phyloP scores from a whole-genome alignment of 345 rosid species.

The Streptanthus diversifolius region DNA sequence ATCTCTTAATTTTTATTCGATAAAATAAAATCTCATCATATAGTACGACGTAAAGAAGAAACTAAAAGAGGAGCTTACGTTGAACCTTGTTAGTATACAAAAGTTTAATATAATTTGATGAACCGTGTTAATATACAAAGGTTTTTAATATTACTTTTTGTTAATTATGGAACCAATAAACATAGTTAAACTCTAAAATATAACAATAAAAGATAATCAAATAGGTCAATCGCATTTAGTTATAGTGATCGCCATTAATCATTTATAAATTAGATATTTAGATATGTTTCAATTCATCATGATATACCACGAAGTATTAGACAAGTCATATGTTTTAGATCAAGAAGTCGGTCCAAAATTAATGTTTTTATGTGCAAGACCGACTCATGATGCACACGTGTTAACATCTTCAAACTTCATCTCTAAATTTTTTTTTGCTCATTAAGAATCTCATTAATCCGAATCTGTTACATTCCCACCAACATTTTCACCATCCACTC shows the following conservation, averaged over 20 bases:
- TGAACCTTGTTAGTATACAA: too few species aligned
- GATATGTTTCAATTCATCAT: not conserved
- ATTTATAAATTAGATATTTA: not conserved
- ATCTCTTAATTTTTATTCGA: too few species aligned
- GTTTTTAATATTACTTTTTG: too few species aligned
- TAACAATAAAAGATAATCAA: too few species aligned
- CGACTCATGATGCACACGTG: conserved; percentile 22
- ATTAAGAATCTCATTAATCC: conserved; percentile 20
- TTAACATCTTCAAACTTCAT: conserved; percentile 8
- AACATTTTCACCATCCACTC: conserved; percentile 35
- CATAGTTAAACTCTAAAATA: too few species aligned
- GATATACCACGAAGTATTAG: conserved; percentile 16
- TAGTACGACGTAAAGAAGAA: too few species aligned
- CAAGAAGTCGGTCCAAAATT: conserved; percentile 16
- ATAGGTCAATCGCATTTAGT: not conserved
- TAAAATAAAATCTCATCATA: too few species aligned
- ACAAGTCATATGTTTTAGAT: conserved; percentile 14
- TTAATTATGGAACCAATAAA: too few species aligned
- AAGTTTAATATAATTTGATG: too few species aligned
- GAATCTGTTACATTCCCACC: conserved; percentile 38
- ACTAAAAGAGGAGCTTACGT: not conserved
- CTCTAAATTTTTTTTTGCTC: conserved; percentile 10
- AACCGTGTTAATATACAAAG: too few species aligned
- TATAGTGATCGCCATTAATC: not conserved
- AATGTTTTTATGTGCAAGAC: conserved; percentile 13